Evolutionary conservation across 768 basidiomycete species (phyloP), one percentile per base, ranked within the genome.

Genomic region (Thelephora ganbajun): DNA sequence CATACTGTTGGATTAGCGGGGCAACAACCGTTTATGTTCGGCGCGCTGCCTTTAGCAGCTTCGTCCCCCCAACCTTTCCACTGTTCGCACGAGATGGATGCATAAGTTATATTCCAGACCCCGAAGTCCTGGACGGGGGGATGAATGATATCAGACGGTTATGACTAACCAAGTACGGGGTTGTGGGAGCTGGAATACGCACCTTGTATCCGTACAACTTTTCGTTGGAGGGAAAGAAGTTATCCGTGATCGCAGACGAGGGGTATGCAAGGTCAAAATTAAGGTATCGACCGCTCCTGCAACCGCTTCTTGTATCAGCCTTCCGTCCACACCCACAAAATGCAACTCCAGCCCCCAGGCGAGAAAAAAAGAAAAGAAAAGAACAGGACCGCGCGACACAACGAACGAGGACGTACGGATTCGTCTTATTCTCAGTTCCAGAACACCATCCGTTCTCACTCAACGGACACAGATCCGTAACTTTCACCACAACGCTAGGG

Each of bases 201-300:
- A 19, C 12, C 55, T 53, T 62, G 65, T 49, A 46, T 66, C 85
- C 86, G 58, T 90, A 89, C 9, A 76, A 56, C 4, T 77, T 58
- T 51, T 62, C 68, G 56, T 90, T 69, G 4, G 79, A 83, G 0
- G 87, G 88, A 58, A 86, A 90, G 55, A 86, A 91, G 54, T 75
- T 67, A 43, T 66, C 61, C 26, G 84, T 73, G 49, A 89, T 85
- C 14, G 82, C 52, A 2, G 57, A 53, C 5, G 86, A 87, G 2
- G 86, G 87, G 61, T 70, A 88, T 36, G 83, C 78, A 45, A 90
- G 76, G 62, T 91, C 87, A 60, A 91, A 89, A 57, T 90, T 89
- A 49, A 90, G 68, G 54, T 71, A 76, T 44, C 69, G 67, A 5
- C 82, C 83, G 35, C 74, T 82, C 43, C 84, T 88, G 52, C 33